Evolutionary conservation across 1,139 yeast genomes (phyloP).

Genomic region (Saccharomyces hybrid): DNA sequence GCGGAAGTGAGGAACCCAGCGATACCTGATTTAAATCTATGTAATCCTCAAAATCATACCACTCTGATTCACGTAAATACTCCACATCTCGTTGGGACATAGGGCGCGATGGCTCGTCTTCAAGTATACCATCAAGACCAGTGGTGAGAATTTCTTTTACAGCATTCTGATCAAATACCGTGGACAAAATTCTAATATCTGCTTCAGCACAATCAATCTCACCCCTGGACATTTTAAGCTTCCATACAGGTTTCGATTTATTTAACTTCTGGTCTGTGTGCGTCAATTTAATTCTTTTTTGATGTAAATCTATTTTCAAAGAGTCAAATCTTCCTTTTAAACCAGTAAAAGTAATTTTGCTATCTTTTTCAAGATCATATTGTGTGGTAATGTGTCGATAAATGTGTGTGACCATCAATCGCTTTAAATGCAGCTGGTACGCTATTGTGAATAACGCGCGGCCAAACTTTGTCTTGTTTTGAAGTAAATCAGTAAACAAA

Average conservation of each 20-base stretch:
- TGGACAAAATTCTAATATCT: constrained; percentile 64
- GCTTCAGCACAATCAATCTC: constrained; percentile 65
- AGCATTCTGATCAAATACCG: constrained; percentile 55
- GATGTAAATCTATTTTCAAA: constrained; percentile 72
- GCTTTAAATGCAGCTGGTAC: constrained; percentile 62
- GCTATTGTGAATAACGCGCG: constrained; percentile 68
- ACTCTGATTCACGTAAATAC: constrained; percentile 38
- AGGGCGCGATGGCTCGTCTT: background rate
- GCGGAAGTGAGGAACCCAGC: constrained; percentile 44
- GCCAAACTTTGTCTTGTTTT: constrained; percentile 51
- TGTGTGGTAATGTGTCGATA: constrained; percentile 50
- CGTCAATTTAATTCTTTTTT: constrained; percentile 56
- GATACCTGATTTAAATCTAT: constrained; percentile 58
- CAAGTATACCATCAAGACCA: background rate
- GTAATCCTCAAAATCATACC: constrained; percentile 78
- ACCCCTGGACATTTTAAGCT: constrained; percentile 64
- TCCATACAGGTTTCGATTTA: constrained; percentile 46
- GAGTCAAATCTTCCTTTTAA: constrained; percentile 58
- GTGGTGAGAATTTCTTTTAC: constrained; percentile 42
- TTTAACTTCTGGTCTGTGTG: constrained; percentile 50
- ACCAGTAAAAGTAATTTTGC: constrained; percentile 59
- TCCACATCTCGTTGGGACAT: constrained; percentile 7
- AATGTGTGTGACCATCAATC: constrained; percentile 62
- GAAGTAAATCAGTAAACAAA: constrained; percentile 41
- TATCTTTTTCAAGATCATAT: constrained; percentile 37